phyloP scores from a whole-genome alignment of 208 protist genomes.

The Acanthamoeba royreba region DNA sequence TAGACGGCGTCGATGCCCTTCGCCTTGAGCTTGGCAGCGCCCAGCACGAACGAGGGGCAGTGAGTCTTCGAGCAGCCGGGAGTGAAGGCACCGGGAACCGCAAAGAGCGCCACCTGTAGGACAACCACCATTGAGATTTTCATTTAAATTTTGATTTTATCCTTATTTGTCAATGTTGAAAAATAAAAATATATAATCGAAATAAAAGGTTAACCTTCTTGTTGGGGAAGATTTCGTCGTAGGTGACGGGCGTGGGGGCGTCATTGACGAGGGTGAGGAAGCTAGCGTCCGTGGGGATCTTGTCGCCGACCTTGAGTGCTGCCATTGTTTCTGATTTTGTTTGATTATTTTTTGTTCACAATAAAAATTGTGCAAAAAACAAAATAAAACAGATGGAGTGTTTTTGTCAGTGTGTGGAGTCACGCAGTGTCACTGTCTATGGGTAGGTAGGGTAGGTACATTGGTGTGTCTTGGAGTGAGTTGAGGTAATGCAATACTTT shows the following conservation, averaged over 20 bases:
- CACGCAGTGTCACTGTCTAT: too few relatives aligned
- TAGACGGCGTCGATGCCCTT: conserved; percentile 33
- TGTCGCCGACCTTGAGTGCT: conserved; percentile 24
- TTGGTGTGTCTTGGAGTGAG: too few relatives aligned
- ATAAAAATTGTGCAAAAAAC: not conserved
- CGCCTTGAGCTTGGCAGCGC: not conserved
- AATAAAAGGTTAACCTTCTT: not conserved
- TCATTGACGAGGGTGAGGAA: conserved; percentile 18
- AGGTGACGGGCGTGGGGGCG: not conserved
- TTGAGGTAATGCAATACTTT: too few relatives aligned
- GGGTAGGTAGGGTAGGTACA: too few relatives aligned
- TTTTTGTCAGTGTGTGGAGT: too few relatives aligned
- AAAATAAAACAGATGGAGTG: too few relatives aligned
- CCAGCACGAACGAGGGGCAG: conserved; percentile 25
- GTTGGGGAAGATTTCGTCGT: not conserved
- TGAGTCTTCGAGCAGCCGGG: conserved; percentile 52
- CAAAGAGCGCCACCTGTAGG: conserved; percentile 37
- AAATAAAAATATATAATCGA: not conserved
- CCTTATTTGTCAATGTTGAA: too few relatives aligned
- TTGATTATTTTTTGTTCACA: too few relatives aligned
- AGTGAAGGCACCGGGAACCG: conserved; percentile 50
- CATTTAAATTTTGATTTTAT: too few relatives aligned
- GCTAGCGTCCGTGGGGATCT: conserved; percentile 25
- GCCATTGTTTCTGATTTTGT: not conserved
- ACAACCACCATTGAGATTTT: too few relatives aligned